Evolutionary conservation across 78 protist genomes (phyloP).

Genomic region (Pigoraptor vietnamica): DNA sequence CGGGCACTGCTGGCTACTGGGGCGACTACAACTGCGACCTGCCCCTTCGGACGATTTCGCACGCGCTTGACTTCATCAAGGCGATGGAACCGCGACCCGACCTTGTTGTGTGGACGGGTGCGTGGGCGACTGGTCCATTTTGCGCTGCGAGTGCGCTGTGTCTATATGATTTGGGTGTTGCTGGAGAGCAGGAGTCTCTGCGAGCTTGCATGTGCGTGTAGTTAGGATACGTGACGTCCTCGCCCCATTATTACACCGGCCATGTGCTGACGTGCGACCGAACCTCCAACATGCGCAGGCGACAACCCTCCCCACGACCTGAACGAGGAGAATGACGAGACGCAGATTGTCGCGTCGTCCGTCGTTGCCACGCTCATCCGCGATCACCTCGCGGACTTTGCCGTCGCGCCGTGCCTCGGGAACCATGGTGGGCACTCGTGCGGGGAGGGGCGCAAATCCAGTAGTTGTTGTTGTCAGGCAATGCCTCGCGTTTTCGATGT

Average conservation of each 20-base stretch:
- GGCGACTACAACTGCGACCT: conserved; percentile 1
- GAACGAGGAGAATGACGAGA: background rate
- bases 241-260: too few species aligned
- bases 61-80: background rate
- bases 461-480: too few species aligned
- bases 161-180: too few species aligned
- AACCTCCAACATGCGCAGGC: too few species aligned
- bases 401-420: background rate
- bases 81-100: background rate
- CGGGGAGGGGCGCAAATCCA: too few species aligned
- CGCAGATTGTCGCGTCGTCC: background rate
- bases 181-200: too few species aligned
- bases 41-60: background rate
- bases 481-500: too few species aligned
- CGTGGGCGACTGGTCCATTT: too few species aligned
- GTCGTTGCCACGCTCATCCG: background rate
- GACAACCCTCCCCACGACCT: conserved; percentile 1
- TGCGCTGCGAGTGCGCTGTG: background rate
- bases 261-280: too few species aligned
- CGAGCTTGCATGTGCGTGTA: too few species aligned
- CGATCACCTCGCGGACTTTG: background rate
- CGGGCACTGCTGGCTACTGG: background rate
- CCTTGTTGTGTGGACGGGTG: background rate
- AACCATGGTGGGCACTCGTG: too few species aligned
- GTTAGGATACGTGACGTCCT: too few species aligned